Evolutionary conservation across 768 basidiomycete genomes (phyloP).

Genomic region (Boletus sp.): DNA sequence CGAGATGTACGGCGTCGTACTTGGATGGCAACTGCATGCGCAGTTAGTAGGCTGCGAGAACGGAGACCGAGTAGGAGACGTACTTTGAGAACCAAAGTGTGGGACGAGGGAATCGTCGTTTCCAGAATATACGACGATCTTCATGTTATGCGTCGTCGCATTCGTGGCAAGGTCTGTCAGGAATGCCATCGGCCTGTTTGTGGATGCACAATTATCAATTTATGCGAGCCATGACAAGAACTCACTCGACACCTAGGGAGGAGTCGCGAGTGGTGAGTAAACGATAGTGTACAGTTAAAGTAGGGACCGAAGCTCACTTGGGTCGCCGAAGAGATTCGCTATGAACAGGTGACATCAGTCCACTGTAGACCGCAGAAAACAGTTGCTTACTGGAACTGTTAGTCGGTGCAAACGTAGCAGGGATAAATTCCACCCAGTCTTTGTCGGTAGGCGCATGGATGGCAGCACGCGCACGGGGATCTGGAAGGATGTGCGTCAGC

Average conservation of each 20-base stretch:
- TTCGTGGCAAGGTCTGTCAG: slow-evolving; percentile 64
- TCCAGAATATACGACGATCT: slow-evolving; percentile 58
- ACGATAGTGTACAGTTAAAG: neutral
- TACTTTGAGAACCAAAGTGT: slow-evolving; percentile 62
- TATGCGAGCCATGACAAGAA: neutral
- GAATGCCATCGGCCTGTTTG: slow-evolving; percentile 49
- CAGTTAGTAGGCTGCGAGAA: slow-evolving; percentile 1
- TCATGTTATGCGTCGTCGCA: slow-evolving; percentile 44
- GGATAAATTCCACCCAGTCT: slow-evolving; percentile 34
- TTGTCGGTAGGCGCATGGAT: too few relatives aligned
- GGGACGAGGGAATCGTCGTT: slow-evolving; percentile 66
- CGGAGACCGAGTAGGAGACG: slow-evolving; percentile 4
- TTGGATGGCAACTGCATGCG: slow-evolving; percentile 49
- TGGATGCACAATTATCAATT: neutral
- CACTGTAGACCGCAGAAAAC: neutral
- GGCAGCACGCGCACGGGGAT: too few relatives aligned
- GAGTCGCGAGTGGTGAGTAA: neutral
- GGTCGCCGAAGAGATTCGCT: slow-evolving; percentile 23
- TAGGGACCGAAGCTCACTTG: slow-evolving; percentile 25
- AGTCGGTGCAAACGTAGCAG: slow-evolving; percentile 21
- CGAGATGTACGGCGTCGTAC: slow-evolving; percentile 24
- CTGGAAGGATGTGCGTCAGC: too few relatives aligned
- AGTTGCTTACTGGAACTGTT: slow-evolving; percentile 9
- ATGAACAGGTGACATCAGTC: neutral
- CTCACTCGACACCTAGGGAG: slow-evolving; percentile 34